A percentile compares a stretch with the other conserved stretches of the same genome.
Evolutionary conservation across 441 rosid genomes (phyloP).

Genomic region (Populus tomentosa): DNA sequence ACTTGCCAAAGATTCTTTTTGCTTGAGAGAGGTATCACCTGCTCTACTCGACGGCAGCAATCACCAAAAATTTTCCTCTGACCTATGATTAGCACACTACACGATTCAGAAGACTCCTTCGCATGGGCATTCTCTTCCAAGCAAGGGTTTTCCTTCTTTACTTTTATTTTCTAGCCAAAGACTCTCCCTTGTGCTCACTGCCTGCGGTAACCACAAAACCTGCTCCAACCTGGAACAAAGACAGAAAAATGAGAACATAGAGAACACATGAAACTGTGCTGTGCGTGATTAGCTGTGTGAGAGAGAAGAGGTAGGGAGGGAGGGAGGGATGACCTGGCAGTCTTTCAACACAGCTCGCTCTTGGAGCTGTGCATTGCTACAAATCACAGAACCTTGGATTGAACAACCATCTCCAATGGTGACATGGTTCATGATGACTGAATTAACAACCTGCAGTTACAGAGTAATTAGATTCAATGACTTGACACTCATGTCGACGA

Average conservation of each 20-base stretch:
- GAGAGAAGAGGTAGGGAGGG: neutral
- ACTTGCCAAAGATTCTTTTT: neutral
- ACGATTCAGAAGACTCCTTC: neutral
- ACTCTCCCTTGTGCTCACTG: slow-evolving; percentile 77
- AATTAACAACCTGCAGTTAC: slow-evolving; percentile 67
- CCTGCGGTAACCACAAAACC: slow-evolving; percentile 69
- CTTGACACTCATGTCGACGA: neutral
- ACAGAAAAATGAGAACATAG: neutral
- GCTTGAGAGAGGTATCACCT: neutral
- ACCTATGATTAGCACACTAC: neutral
- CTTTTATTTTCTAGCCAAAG: slow-evolving; percentile 70
- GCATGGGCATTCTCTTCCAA: neutral
- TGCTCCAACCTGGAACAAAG: slow-evolving; percentile 64
- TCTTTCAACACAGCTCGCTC: slow-evolving; percentile 79
- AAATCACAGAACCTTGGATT: slow-evolving; percentile 82
- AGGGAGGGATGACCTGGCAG: slow-evolving; percentile 60
- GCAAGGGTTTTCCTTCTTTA: slow-evolving; percentile 4
- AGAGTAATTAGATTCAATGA: slow-evolving; percentile 2
- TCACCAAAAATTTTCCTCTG: neutral
- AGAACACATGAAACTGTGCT: neutral
- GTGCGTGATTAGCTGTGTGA: neutral
- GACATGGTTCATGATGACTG: slow-evolving; percentile 82
- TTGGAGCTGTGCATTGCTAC: slow-evolving; percentile 90
- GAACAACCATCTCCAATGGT: slow-evolving; percentile 90
- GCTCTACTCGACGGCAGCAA: neutral